Percentiles rank a stretch among this genome's conserved stretches.
phyloP scores from a whole-genome alignment of 2,329 filamentous ascomycete genomes.

The Parastagonospora avenae region DNA sequence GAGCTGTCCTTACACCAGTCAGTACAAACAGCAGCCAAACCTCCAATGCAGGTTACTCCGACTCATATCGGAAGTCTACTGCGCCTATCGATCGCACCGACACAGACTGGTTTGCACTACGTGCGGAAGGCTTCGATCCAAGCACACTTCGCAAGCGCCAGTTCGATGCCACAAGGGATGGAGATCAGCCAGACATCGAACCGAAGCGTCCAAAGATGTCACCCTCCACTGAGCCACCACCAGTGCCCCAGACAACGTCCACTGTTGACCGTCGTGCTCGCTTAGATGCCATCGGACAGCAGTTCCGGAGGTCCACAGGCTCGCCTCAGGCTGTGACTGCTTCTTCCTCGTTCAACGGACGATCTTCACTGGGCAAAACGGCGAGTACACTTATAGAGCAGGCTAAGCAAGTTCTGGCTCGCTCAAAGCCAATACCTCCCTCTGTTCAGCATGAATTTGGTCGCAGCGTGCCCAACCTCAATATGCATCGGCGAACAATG shows the following conservation, averaged over 20 bases:
- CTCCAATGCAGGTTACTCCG: conserved; percentile 24
- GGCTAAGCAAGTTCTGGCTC: conserved; percentile 14
- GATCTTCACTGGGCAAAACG: conserved; percentile 10
- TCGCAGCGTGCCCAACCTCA: conserved; percentile 33
- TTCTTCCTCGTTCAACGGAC: conserved; percentile 9
- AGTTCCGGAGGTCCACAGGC: conserved; percentile 13
- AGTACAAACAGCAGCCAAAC: conserved; percentile 5
- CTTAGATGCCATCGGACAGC: conserved; percentile 26
- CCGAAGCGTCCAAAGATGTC: conserved; percentile 29
- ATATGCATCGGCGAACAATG: conserved; percentile 19
- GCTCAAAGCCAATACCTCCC: conserved; percentile 8
- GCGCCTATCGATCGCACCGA: conserved; percentile 51
- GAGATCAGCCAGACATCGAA: conserved; percentile 23
- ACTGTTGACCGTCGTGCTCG: conserved; percentile 30
- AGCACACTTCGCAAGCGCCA: conserved; percentile 39
- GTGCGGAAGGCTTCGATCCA: conserved; percentile 54
- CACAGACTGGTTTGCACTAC: conserved; percentile 58
- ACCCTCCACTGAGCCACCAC: conserved; percentile 9
- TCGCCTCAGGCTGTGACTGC: conserved; percentile 13
- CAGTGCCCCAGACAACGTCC: conserved; percentile 6
- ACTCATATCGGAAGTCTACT: conserved; percentile 28
- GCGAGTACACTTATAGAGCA: conserved; percentile 15
- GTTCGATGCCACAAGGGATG: conserved; percentile 32
- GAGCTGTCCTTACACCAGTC: conserved; percentile 3
- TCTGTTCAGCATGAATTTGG: conserved; percentile 29